Conservation (phyloP, 2,329 filamentous ascomycete genomes). For the Talaromyces albobiverticillius region DNA sequence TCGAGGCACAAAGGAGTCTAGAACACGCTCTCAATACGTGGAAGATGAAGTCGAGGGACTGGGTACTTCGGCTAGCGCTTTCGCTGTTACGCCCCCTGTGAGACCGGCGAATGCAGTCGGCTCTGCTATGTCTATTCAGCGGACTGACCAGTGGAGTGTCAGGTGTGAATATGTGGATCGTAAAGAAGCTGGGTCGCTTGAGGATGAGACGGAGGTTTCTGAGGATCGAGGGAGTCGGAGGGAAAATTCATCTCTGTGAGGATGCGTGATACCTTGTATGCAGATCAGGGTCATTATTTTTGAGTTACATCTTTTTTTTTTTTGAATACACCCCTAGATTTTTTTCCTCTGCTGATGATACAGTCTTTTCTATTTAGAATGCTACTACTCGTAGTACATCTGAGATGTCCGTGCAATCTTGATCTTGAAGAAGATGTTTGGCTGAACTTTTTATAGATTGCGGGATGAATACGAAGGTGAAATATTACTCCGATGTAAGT, state of each 20-base stretch:
- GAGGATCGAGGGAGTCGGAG: neutral
- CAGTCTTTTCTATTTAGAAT: too few relatives aligned
- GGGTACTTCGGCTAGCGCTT: constrained; percentile 2
- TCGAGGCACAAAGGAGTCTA: constrained; percentile 2
- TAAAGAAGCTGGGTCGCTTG: neutral
- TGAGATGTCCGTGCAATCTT: too few relatives aligned
- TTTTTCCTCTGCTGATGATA: too few relatives aligned
- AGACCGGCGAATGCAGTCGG: neutral
- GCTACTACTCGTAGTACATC: too few relatives aligned
- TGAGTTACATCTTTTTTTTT: neutral
- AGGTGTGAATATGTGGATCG: neutral
- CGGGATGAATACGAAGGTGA: too few relatives aligned
- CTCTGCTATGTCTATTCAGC: neutral
- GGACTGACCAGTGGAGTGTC: neutral
- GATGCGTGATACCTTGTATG: neutral
- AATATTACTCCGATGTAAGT: too few relatives aligned
- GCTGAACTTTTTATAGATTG: too few relatives aligned
- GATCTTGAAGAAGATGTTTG: too few relatives aligned
- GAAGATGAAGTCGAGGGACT: neutral
- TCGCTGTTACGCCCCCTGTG: neutral
- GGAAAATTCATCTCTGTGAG: neutral
- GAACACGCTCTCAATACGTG: neutral
- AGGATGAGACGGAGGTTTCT: neutral
- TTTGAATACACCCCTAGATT: too few relatives aligned
- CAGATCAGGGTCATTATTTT: neutral